Base-by-base conservation (phyloP, 2,329 filamentous ascomycete species). In the Uncinocarpus reesii region DNA sequence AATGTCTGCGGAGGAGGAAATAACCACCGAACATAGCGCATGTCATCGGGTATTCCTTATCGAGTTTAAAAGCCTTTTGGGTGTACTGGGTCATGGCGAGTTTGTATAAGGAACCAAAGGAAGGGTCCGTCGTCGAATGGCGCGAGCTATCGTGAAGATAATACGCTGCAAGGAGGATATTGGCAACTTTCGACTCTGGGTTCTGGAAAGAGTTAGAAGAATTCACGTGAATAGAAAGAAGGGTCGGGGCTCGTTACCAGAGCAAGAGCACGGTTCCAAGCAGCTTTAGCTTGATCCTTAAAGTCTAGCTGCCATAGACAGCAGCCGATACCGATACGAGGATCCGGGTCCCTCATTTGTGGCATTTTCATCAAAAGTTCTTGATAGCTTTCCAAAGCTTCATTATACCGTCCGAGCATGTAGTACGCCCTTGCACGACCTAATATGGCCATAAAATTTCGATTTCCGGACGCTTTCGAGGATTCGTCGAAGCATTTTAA, bases 261-360 rank as follows among this genome's bases (percentile, higher is more conserved):
- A 62, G 93, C 86, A 23, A 95, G 69, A 10, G 84, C 81, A 54
- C 92, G 77, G 62, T 94, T 84, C 92, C 92, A 98, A 10, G 92
- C 90, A 41, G 75, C 72, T 62, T 86, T 90, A 6, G 93, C 92
- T 59, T 95, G 87, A 28, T 94, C 86, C 65, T 93, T 95, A 72
- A 86, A 88, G 8, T 89, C 89, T 23, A 98, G 75, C 65, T 95
- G 86, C 92, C 93, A 98, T 65, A 95, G 83, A 71, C 92, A 98
- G 66, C 87, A 92, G 38, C 92, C 92, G 60, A 98, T 90, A 48
- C 92, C 92, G 57, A 98, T 90, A 57, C 93, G 80, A 56, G 92
- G 93, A 65, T 98, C 92, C 0, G 92, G 92, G 60, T 98, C 92
- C 35, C 84, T 79, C 60, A 96, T 75, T 56, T 86, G 81, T 1